Base-by-base conservation (phyloP, 2,329 filamentous ascomycete genomes). In the Magnaporthiopsis incrustans region DNA sequence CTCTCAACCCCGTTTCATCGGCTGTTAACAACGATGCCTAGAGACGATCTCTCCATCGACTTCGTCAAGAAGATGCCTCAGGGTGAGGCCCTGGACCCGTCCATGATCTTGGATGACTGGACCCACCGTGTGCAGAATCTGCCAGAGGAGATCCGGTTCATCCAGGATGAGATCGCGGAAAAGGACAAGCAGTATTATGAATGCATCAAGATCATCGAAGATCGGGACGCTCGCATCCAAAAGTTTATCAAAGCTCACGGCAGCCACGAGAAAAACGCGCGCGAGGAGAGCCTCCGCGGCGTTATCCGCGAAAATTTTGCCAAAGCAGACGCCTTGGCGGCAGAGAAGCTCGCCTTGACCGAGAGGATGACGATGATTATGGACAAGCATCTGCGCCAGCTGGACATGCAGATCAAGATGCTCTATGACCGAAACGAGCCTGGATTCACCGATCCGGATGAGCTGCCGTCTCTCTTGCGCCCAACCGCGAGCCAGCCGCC, bases 161-260 rank as follows among this genome's bases (percentile, higher is more conserved):
- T 94, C 67, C 89, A 93, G 71, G 90, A 93, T 72, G 91, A 95
- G 76, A 90, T 94, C 67, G 82, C 87, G 71, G 88, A 90, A 73
- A 94, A 93, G 75, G 91, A 96, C 73, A 82, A 85, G 61, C 82
- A 86, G 68, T 89, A 91, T 69, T 80, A 85, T 71, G 87, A 91
- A 60, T 88, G 88, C 72, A 79, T 88, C 65, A 82, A 85, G 66
- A 82, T 84, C 67, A 91, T 93, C 71, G 84, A 86, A 57, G 86
- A 89, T 65, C 87, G 88, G 68, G 91, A 96, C 71, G 82, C 77
- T 63, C 87, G 87, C 71, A 86, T 95, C 57, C 91, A 96, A 73
- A 91, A 90, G 76, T 93, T 87, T 80, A 91, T 94, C 74, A 90
- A 90, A 70, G 78, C 84, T 25, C 89, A 94, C 69, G 89, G 89